These are phyloP conservation scores for Rhynchosporium graminicola DNA, from an alignment of 2,329 filamentous ascomycete genomes.

Conservation along the genomic window DNA sequence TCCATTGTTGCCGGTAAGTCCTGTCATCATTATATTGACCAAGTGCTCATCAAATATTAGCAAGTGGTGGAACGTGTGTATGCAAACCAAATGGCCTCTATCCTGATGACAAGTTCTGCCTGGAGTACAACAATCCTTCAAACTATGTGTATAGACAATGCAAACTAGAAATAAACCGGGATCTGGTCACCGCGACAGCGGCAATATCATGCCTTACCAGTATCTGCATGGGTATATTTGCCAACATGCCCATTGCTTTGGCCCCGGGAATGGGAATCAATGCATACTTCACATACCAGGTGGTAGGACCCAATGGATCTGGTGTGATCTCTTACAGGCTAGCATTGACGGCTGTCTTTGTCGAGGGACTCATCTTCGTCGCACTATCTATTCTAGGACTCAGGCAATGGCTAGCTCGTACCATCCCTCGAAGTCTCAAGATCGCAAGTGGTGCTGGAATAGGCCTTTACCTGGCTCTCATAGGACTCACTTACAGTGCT, in stretches of 20 bases:
- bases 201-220: constrained; percentile 77
- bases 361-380: constrained; percentile 85
- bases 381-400: constrained; percentile 76
- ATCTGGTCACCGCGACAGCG: constrained; percentile 81
- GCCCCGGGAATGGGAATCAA: constrained; percentile 82
- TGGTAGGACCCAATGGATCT: constrained; percentile 75
- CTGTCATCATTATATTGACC: constrained; percentile 42
- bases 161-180: constrained; percentile 53
- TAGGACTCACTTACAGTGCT: constrained; percentile 76
- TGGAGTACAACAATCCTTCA: constrained; percentile 50
- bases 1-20: constrained; percentile 45
- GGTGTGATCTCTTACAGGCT: constrained; percentile 73
- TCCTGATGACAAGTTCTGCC: constrained; percentile 43
- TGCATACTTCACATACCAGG: constrained; percentile 78
- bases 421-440: constrained; percentile 82
- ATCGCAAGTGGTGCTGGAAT: constrained; percentile 85
- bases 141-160: constrained; percentile 69
- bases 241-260: constrained; percentile 72
- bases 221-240: constrained; percentile 82
- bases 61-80: constrained; percentile 33
- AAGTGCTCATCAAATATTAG: constrained; percentile 22
- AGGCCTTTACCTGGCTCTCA: constrained; percentile 71
- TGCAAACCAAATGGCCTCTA: constrained; percentile 23
- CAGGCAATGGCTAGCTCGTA: constrained; percentile 84
- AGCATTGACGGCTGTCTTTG: constrained; percentile 83